Conservation (phyloP, 1,284 basidiomycete species). For the Ganoderma lingzhi region DNA sequence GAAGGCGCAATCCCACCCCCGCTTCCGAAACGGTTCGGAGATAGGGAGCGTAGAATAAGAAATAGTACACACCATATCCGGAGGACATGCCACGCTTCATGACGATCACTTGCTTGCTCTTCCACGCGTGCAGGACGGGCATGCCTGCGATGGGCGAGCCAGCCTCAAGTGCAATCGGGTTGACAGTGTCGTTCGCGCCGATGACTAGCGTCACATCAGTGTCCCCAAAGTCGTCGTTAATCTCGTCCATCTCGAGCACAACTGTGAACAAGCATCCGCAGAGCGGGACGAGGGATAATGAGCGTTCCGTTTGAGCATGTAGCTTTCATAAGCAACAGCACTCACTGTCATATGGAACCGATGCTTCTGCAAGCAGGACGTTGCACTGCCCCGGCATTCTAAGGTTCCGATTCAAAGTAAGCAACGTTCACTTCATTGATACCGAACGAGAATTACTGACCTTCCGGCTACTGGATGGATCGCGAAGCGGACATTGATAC, state of each 20-base stretch:
- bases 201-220: slow-evolving; percentile 88
- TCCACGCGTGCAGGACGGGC: slow-evolving; percentile 90
- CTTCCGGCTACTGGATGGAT: slow-evolving; percentile 53
- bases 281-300: slow-evolving; percentile 5
- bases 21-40: slow-evolving; percentile 5
- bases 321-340: slow-evolving; percentile 16
- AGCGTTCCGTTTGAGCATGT: slow-evolving; percentile 9
- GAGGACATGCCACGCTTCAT: slow-evolving; percentile 91
- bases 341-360: slow-evolving; percentile 89
- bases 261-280: slow-evolving; percentile 50
- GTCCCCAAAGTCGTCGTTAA: slow-evolving; percentile 87
- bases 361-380: slow-evolving; percentile 85
- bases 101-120: slow-evolving; percentile 88
- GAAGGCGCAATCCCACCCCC: neutral
- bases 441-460: slow-evolving; percentile 19
- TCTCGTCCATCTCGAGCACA: slow-evolving; percentile 91
- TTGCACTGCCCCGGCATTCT: slow-evolving; percentile 91
- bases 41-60: neutral
- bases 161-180: slow-evolving; percentile 87
- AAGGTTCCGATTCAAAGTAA: slow-evolving; percentile 9
- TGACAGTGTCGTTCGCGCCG: slow-evolving; percentile 91
- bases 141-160: slow-evolving; percentile 88
- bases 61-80: slow-evolving; percentile 68
- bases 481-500: slow-evolving; percentile 70
- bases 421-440: neutral